A percentile compares a stretch with the other conserved stretches of the same genome.
These are phyloP conservation scores for Alisma plantagoaquatica DNA, from an alignment of 106 monocot species.

Conservation along the genomic window DNA sequence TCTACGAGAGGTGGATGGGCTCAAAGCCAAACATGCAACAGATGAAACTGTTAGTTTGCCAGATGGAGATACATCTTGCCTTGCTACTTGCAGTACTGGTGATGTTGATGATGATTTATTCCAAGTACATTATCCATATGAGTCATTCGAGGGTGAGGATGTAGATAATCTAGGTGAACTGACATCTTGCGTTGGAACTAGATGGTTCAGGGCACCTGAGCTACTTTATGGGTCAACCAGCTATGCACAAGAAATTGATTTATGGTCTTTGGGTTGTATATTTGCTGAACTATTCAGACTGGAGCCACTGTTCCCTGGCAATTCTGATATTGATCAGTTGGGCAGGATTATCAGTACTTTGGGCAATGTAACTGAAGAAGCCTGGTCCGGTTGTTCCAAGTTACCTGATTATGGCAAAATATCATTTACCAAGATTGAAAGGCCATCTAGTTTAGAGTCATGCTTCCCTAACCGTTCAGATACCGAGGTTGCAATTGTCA, in stretches of 20 bases:
- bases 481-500: slow-evolving; percentile 45
- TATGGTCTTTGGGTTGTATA: slow-evolving; percentile 86
- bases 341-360: slow-evolving; percentile 62
- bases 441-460: slow-evolving; percentile 52
- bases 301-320: slow-evolving; percentile 72
- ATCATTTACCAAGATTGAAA: slow-evolving; percentile 52
- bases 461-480: slow-evolving; percentile 32
- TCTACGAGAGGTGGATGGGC: slow-evolving; percentile 31
- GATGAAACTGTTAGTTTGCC: slow-evolving; percentile 32
- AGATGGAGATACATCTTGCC: slow-evolving; percentile 68
- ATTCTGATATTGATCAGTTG: slow-evolving; percentile 80
- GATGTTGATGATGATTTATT: slow-evolving; percentile 65
- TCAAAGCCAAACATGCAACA: slow-evolving; percentile 33
- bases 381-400: slow-evolving; percentile 61
- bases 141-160: slow-evolving; percentile 16
- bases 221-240: slow-evolving; percentile 70
- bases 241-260: slow-evolving; percentile 68
- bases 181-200: slow-evolving; percentile 80
- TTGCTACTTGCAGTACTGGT: slow-evolving; percentile 82
- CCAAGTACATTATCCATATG: slow-evolving; percentile 31
- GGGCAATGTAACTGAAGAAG: slow-evolving; percentile 60
- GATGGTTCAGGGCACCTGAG: slow-evolving; percentile 90
- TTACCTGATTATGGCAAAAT: slow-evolving; percentile 74
- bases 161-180: slow-evolving; percentile 37
- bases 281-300: slow-evolving; percentile 64